phyloP scores from a whole-genome alignment of 768 basidiomycete species.

The Mrakia gelida region DNA sequence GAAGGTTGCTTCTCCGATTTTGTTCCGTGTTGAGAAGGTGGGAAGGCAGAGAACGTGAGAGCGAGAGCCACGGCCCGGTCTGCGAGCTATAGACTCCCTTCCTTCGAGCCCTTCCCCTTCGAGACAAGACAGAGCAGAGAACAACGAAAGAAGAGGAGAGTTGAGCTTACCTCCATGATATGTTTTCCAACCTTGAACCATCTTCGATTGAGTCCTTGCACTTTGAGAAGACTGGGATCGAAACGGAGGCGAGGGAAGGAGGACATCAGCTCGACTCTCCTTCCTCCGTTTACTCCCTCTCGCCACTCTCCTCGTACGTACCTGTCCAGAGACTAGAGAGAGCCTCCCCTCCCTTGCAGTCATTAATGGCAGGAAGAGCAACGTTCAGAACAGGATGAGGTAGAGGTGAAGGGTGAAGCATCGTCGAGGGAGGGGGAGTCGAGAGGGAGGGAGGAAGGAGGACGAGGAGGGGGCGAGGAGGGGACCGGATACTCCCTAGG shows the following conservation, averaged over 20 bases:
- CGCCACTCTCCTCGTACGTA: background rate
- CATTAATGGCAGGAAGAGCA: slow-evolving; percentile 24
- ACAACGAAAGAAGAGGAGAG: background rate
- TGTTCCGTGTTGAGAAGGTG: too few species aligned
- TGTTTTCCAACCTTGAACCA: slow-evolving; percentile 77
- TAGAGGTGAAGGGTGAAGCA: slow-evolving; percentile 8
- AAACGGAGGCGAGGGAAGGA: background rate
- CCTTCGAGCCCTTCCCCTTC: background rate
- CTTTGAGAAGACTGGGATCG: slow-evolving; percentile 66
- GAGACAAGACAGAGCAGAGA: background rate
- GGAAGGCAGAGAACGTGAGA: too few species aligned
- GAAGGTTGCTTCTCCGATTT: too few species aligned
- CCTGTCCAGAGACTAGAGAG: slow-evolving; percentile 25
- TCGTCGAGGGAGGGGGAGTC: background rate
- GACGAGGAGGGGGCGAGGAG: background rate
- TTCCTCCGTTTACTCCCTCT: background rate
- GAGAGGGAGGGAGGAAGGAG: background rate
- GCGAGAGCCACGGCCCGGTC: too few species aligned
- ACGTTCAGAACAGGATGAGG: slow-evolving; percentile 22
- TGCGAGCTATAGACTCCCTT: too few species aligned
- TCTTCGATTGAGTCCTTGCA: slow-evolving; percentile 74
- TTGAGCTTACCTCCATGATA: slow-evolving; percentile 61
- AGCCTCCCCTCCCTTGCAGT: slow-evolving; percentile 31
- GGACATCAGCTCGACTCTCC: background rate
- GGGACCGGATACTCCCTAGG: background rate